Evolutionary conservation across 768 basidiomycete species (phyloP).

Genomic region (Tulasnella sp.): DNA sequence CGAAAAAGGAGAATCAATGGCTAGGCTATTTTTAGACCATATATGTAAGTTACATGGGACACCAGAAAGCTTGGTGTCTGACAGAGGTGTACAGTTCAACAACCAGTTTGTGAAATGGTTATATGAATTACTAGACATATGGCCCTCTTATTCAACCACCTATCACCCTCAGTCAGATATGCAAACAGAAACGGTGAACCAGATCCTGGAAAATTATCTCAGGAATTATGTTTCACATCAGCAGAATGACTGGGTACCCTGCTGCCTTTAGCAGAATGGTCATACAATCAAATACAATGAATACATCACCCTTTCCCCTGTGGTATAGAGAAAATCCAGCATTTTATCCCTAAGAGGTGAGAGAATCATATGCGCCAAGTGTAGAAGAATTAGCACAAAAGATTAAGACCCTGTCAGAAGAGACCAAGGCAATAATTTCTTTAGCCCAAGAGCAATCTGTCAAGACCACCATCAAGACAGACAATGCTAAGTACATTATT

Average conservation of each 20-base stretch:
- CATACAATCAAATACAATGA: conserved; percentile 30
- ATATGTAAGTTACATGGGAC: conserved; percentile 24
- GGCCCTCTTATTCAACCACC: conserved; percentile 29
- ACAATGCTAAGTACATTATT: too few species aligned
- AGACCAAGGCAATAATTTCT: not conserved
- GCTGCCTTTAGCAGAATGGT: conserved; percentile 33
- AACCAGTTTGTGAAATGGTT: conserved; percentile 10
- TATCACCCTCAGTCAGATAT: conserved; percentile 38
- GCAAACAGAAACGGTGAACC: conserved; percentile 27
- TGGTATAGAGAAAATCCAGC: conserved; percentile 25
- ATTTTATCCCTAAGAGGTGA: not conserved
- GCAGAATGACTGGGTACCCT: conserved; percentile 36
- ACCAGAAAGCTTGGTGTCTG: not conserved
- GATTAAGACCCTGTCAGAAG: not conserved
- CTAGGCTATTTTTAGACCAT: conserved; percentile 30
- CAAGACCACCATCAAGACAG: too few species aligned
- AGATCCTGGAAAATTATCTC: conserved; percentile 32
- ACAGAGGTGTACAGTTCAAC: conserved; percentile 13
- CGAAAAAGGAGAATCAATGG: conserved; percentile 27
- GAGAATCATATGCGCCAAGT: not conserved
- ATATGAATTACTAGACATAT: conserved; percentile 20
- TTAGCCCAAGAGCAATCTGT: not conserved
- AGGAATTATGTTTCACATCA: conserved; percentile 29
- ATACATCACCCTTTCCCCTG: conserved; percentile 32
- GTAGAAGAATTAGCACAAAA: conserved; percentile 3